phyloP scores from a whole-genome alignment of 1,139 yeast species.

The Insectozyma bohioensis region DNA sequence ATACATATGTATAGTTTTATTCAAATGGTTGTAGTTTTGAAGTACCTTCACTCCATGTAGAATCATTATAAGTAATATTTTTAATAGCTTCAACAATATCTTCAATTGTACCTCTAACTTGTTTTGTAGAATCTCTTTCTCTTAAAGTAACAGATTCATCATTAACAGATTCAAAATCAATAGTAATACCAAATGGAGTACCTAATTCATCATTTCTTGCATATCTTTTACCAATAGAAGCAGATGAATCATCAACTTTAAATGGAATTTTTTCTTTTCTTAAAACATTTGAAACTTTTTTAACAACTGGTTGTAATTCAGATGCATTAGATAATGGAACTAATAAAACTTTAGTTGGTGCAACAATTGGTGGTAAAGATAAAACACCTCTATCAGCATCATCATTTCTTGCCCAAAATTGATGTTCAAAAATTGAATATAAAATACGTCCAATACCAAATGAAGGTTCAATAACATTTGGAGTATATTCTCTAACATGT shows the following conservation, averaged over 20 bases:
- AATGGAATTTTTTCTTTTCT: constrained; percentile 86
- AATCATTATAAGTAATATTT: constrained; percentile 71
- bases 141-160: constrained; percentile 92
- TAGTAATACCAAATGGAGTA: constrained; percentile 98
- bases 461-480: constrained; percentile 98
- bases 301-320: constrained; percentile 74
- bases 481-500: constrained; percentile 93
- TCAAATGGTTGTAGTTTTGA: constrained; percentile 63
- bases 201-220: constrained; percentile 99
- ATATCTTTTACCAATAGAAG: constrained; percentile 97
- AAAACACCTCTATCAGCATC: constrained; percentile 88
- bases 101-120: constrained; percentile 88
- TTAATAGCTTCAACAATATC: constrained; percentile 79
- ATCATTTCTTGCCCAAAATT: constrained; percentile 93
- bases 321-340: constrained; percentile 91
- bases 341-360: constrained; percentile 95
- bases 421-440: constrained; percentile 90
- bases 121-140: constrained; percentile 97
- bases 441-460: constrained; percentile 98
- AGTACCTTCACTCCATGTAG: constrained; percentile 85
- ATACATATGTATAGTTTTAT: constrained; percentile 26
- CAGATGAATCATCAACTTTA: constrained; percentile 96
- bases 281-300: constrained; percentile 65
- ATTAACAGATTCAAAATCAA: constrained; percentile 91
- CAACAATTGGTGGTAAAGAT: constrained; percentile 92